Evolutionary conservation across 208 protist species (phyloP), one percentile per base, ranked within the genome.

Genomic region (Vickermania spadyakhi): DNA sequence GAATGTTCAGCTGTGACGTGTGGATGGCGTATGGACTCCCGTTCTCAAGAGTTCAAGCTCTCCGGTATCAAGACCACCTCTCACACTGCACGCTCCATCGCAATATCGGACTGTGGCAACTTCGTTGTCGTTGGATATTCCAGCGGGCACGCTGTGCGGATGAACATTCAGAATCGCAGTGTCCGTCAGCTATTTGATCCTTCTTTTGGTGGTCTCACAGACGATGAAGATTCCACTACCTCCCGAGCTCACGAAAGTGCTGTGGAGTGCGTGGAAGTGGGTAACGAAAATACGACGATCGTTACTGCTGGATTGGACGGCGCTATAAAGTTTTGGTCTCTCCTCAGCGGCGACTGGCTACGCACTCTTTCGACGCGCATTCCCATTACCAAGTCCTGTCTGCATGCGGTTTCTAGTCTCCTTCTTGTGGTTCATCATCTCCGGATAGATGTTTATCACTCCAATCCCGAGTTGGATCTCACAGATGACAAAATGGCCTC

Each of bases 61-160:
- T 80, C 74, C 28, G 84, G 73, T 25, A 87, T 94, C 29, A 66
- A 68, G 30, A 89, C 81, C 18, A 64, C 65, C 49, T 58, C 72
- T 22, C 88, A 92, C 77, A 87, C 74, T 2, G 88, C 84, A n/a
- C 81, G 81, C 25, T 60, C 64, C 42, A 72, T 96, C 29, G 64
- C 84, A 14, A 68, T 96, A 49, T 89, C 83, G 28, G 81, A 83
- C 56, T 96, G 90, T 65, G 90, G 87, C 45, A 94, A 92, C 75
- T 94, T 81, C 68, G 87, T 81, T 36, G 68, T 91, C 21, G 79
- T 93, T 21, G 90, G 90, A 26, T 93, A 92, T 73, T 87, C 78
- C 14, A 91, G 84, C 62, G 90, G 90, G 56, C 80, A 91, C 72
- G 81, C 84, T 2, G 59, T 71, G 1, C 29, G 77, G 11, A 73